Conservation (phyloP, 106 monocot genomes). For the Acanthochlamys bracteata region DNA sequence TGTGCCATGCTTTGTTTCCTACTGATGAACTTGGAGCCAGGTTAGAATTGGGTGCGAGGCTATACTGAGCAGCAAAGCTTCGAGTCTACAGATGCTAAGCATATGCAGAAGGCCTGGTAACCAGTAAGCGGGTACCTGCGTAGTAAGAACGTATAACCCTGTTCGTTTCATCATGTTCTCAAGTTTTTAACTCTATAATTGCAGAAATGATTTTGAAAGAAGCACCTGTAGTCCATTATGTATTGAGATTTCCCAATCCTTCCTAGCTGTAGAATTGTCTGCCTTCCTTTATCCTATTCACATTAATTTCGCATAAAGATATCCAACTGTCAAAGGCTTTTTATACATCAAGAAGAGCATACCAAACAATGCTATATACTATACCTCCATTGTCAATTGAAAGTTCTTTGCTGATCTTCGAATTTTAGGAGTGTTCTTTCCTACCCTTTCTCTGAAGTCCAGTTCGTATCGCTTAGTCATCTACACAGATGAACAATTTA, state of each 20-base stretch:
- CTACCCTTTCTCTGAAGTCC: conserved; percentile 76
- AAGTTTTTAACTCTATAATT: neutral
- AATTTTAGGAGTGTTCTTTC: conserved; percentile 44
- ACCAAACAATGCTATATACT: no score
- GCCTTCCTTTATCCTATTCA: conserved; percentile 63
- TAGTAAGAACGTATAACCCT: no score
- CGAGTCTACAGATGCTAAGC: conserved; percentile 78
- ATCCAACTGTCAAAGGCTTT: no score
- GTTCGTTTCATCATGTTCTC: no score
- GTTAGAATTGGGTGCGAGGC: no score
- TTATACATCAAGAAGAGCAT: no score
- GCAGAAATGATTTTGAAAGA: neutral
- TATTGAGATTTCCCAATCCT: conserved; percentile 68
- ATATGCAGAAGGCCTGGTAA: conserved; percentile 98
- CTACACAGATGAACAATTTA: conserved; percentile 16
- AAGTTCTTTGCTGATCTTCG: conserved; percentile 86
- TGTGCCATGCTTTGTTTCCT: no score
- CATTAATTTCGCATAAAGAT: no score
- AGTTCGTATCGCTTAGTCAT: conserved; percentile 64
- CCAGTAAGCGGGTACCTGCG: conserved; percentile 85
- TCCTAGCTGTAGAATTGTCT: conserved; percentile 69
- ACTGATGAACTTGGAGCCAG: no score
- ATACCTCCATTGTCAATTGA: conserved; percentile 87
- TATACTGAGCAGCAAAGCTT: conserved; percentile 85
- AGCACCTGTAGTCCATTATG: conserved; percentile 81